A percentile compares a stretch with the other conserved stretches of the same genome.
phyloP scores from a whole-genome alignment of 306 rosid species.

The Cucumis melo region DNA sequence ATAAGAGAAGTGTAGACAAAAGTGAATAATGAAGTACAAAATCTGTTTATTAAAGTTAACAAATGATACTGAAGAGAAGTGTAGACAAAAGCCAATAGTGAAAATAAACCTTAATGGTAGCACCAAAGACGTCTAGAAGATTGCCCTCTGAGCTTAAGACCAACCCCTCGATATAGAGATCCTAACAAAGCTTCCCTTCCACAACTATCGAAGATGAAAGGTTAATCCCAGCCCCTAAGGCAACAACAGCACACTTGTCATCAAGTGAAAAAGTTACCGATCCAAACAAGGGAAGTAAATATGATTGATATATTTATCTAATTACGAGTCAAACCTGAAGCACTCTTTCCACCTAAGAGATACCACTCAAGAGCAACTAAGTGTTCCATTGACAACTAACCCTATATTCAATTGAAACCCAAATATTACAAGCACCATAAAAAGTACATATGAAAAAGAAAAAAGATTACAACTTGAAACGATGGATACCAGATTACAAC shows the following conservation, averaged over 20 bases:
- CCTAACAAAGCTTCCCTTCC: conserved; percentile 89
- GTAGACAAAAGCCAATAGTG: not conserved
- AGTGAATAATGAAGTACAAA: too few relatives aligned
- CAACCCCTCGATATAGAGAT: conserved; percentile 79
- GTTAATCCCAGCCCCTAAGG: conserved; percentile 73
- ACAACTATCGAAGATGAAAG: conserved; percentile 52
- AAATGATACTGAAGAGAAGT: not conserved
- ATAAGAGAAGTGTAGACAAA: too few relatives aligned
- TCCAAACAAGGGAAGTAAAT: not conserved
- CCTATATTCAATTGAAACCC: conserved; percentile 23
- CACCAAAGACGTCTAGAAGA: conserved; percentile 70
- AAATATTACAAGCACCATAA: not conserved
- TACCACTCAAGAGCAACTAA: conserved; percentile 50
- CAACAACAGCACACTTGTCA: not conserved
- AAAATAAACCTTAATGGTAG: conserved; percentile 72
- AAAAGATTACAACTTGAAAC: not conserved
- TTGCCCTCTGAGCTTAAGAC: conserved; percentile 81
- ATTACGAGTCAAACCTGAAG: conserved; percentile 37
- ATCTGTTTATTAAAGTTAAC: not conserved
- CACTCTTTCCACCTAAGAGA: conserved; percentile 76
- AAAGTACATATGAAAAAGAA: not conserved
- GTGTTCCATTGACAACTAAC: conserved; percentile 62
- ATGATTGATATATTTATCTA: not conserved
- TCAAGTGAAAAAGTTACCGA: not conserved
- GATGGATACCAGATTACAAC: not conserved